A percentile compares a stretch with the other conserved stretches of the same genome.
Evolutionary conservation across 345 rosid genomes (phyloP).

Genomic region (Populus ilicifolia): DNA sequence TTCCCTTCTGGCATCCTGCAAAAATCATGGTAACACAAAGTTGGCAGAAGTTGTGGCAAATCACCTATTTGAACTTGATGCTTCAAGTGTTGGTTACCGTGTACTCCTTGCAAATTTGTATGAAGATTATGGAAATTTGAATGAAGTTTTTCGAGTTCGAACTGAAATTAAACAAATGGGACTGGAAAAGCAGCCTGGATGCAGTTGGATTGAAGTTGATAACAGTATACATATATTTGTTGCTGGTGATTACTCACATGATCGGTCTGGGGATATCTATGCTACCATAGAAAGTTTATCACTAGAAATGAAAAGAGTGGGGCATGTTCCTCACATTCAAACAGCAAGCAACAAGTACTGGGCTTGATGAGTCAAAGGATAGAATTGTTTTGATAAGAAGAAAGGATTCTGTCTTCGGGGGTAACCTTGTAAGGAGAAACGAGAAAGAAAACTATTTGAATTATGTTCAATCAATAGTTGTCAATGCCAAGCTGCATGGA

Average conservation of each 20-base stretch:
- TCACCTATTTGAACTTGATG: constrained; percentile 34
- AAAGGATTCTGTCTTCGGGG: not conserved
- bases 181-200: constrained; percentile 43
- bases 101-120: constrained; percentile 41
- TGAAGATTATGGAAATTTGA: constrained; percentile 33
- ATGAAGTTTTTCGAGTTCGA: constrained; percentile 23
- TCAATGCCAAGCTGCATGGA: not conserved
- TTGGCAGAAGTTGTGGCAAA: constrained; percentile 37
- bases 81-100: constrained; percentile 33
- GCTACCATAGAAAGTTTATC: constrained; percentile 28
- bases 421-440: not conserved
- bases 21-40: constrained; percentile 33
- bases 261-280: constrained; percentile 29
- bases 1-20: constrained; percentile 50
- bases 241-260: constrained; percentile 33
- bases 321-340: constrained; percentile 25
- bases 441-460: not conserved
- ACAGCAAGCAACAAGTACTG: not conserved
- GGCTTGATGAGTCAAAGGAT: constrained; percentile 3
- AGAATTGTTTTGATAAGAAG: not conserved
- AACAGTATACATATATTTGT: constrained; percentile 26
- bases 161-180: constrained; percentile 35
- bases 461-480: not conserved
- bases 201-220: constrained; percentile 51
- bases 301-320: constrained; percentile 22